A percentile compares a stretch with the other conserved stretches of the same genome.
Evolutionary conservation across 192 early-diverging fungal genomes (phyloP).

Genomic region (Entrophospora sp.): DNA sequence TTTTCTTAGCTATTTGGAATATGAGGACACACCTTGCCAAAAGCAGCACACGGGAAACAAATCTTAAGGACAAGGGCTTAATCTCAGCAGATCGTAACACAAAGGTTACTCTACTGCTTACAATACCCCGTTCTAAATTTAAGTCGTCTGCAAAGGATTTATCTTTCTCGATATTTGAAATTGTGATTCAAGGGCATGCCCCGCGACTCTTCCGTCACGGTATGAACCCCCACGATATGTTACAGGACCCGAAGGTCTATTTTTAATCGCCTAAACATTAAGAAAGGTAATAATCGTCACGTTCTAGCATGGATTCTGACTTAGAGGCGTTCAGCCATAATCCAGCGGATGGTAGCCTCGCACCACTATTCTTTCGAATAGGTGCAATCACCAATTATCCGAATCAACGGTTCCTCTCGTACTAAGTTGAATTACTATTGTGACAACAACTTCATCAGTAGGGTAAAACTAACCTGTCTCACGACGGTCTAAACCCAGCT

Average conservation of each 20-base stretch:
- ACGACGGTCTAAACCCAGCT: conserved; percentile 92
- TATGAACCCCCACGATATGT: neutral
- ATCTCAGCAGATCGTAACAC: no score
- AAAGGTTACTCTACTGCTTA: no score
- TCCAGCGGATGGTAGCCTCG: conserved; percentile 16
- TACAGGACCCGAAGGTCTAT: neutral
- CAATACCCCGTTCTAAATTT: no score
- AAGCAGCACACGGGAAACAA: no score
- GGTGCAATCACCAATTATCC: conserved; percentile 51
- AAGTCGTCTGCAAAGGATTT: conserved; percentile 4
- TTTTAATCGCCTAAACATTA: no score
- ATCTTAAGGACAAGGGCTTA: no score
- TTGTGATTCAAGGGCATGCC: neutral
- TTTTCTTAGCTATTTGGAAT: no score
- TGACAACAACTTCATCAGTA: conserved; percentile 81
- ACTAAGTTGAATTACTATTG: no score
- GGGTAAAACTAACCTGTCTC: conserved; percentile 95
- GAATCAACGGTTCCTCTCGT: no score
- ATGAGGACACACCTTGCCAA: no score
- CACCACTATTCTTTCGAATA: conserved; percentile 1
- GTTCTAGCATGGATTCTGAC: conserved; percentile 2
- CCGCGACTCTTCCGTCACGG: neutral
- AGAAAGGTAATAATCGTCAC: neutral
- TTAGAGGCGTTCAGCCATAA: conserved; percentile 15
- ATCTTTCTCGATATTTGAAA: neutral